These are phyloP conservation scores for Saccharomycopsis fermentans DNA, from an alignment of 805 yeast genomes.

Conservation along the genomic window DNA sequence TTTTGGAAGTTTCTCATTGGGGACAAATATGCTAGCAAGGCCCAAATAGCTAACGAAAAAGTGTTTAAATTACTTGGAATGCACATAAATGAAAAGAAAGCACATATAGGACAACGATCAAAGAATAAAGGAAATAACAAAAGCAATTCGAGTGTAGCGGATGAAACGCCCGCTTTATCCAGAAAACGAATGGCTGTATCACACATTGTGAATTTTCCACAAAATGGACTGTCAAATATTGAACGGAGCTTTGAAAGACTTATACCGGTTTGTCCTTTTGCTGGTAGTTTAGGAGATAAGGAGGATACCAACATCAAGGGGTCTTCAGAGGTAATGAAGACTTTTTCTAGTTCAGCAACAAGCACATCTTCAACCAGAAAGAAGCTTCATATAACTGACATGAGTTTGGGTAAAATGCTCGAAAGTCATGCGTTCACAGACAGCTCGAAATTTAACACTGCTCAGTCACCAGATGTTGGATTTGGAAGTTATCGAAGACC, in stretches of 20 bases:
- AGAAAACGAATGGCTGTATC: background rate
- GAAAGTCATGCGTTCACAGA: background rate
- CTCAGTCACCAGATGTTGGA: background rate
- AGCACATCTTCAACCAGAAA: background rate
- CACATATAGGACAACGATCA: background rate
- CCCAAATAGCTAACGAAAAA: background rate
- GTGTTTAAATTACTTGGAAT: background rate
- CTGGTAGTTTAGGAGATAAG: background rate
- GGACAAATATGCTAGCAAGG: background rate
- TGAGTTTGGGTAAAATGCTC: background rate
- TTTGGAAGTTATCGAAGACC: background rate
- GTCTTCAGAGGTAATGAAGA: background rate
- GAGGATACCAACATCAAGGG: background rate
- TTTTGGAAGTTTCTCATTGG: slow-evolving; percentile 1
- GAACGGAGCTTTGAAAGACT: background rate
- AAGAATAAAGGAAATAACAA: background rate
- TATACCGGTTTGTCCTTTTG: background rate
- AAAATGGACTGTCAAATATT: background rate
- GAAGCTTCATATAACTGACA: background rate
- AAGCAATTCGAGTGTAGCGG: too few relatives aligned
- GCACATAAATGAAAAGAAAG: background rate
- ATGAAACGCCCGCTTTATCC: background rate
- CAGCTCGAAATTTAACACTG: background rate
- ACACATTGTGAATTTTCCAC: background rate
- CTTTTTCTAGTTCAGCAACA: background rate